These are phyloP conservation scores for Elsinoe ampelina DNA, from an alignment of 2,329 filamentous ascomycete genomes.

Conservation along the genomic window DNA sequence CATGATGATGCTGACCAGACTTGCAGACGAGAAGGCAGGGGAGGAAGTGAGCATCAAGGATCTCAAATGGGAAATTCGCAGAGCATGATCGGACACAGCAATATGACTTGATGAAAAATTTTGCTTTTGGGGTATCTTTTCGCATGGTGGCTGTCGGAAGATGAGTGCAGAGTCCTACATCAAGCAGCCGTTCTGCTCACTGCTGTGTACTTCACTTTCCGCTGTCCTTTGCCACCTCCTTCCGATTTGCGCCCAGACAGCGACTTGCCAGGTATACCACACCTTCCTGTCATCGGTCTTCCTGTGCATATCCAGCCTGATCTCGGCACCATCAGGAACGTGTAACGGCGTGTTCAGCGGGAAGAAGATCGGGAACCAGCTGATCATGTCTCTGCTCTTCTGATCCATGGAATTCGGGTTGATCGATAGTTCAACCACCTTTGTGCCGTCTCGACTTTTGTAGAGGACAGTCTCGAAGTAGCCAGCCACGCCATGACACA, in stretches of 20 bases:
- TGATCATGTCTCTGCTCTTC: constrained; percentile 97
- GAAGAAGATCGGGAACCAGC: constrained; percentile 98
- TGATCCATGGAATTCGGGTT: constrained; percentile 83
- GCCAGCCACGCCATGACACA: constrained; percentile 82
- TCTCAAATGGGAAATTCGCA: constrained; percentile 73
- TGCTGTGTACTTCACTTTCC: constrained; percentile 58
- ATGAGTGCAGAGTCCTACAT: constrained; percentile 42
- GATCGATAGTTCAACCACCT: constrained; percentile 76
- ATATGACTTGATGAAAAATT: not conserved
- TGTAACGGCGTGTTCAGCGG: constrained; percentile 85
- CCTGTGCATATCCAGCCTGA: constrained; percentile 90
- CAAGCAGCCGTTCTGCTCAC: constrained; percentile 59
- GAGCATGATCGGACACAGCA: constrained; percentile 43
- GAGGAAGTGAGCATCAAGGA: constrained; percentile 42
- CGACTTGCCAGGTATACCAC: constrained; percentile 98
- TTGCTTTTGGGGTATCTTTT: no score
- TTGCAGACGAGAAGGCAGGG: constrained; percentile 16
- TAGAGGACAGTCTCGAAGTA: constrained; percentile 98
- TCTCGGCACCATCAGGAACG: constrained; percentile 72
- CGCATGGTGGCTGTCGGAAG: no score
- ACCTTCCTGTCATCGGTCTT: constrained; percentile 92
- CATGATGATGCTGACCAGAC: not conserved
- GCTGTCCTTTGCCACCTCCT: constrained; percentile 58
- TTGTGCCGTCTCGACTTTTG: constrained; percentile 34
- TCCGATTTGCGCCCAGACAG: constrained; percentile 59